Evolutionary conservation across 176 grass and related monocot genomes (phyloP).

Genomic region (Neostapfia colusana): DNA sequence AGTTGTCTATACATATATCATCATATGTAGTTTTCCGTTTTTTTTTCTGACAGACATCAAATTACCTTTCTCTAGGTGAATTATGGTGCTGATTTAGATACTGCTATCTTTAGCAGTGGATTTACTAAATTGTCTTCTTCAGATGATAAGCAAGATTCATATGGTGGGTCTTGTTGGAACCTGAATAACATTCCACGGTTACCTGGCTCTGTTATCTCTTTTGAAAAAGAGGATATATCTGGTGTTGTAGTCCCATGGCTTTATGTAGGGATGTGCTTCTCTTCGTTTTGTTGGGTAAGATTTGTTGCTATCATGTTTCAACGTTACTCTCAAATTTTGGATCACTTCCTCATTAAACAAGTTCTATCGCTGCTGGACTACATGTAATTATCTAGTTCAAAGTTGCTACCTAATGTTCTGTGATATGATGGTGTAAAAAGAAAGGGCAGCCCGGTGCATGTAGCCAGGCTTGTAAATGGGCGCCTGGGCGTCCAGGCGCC

Average conservation of each 20-base stretch:
- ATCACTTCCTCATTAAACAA: background rate
- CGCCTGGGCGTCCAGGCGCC: too few relatives aligned
- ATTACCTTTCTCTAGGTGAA: conserved; percentile 60
- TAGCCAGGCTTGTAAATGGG: too few relatives aligned
- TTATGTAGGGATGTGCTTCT: conserved; percentile 99
- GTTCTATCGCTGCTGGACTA: background rate
- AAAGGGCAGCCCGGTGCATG: too few relatives aligned
- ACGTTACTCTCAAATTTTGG: conserved; percentile 13
- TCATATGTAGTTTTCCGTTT: conserved; percentile 17
- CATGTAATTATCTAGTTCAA: background rate
- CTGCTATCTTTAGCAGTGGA: conserved; percentile 76
- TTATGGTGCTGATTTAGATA: conserved; percentile 96
- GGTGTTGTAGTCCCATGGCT: conserved; percentile 97
- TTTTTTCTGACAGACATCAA: conserved; percentile 28
- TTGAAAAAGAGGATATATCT: conserved; percentile 89
- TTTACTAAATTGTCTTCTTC: conserved; percentile 50
- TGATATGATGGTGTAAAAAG: background rate
- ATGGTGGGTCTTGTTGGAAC: conserved; percentile 70
- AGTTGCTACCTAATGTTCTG: background rate
- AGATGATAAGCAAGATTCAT: conserved; percentile 57
- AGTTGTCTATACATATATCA: conserved; percentile 8
- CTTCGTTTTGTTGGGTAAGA: conserved; percentile 97
- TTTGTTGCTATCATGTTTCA: conserved; percentile 36
- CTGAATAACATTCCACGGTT: conserved; percentile 79
- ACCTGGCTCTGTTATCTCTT: conserved; percentile 75